Evolutionary conservation across 2,329 filamentous ascomycete species (phyloP), one percentile per base, ranked within the genome.

Genomic region (Diaporthe caulivora): DNA sequence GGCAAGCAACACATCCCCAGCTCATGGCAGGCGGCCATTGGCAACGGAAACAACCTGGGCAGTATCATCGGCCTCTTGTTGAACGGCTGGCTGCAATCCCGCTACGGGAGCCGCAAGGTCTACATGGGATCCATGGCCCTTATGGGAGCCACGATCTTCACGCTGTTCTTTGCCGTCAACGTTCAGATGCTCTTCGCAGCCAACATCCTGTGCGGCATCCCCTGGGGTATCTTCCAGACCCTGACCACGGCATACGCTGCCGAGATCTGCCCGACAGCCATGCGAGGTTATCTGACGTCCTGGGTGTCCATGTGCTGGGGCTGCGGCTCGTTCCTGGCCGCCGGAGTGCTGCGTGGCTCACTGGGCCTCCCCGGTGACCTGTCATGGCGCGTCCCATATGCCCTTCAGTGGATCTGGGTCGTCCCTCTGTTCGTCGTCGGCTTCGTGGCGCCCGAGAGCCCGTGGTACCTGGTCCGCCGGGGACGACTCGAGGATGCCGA

Each of bases 381-480:
- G 82, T 78, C 79, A 3, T 85, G 82, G 72, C 78, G 81, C 8
- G 82, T 76, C 15, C 82, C 83, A 1, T 85, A 81, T 58, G 83
- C 78, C 1, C 57, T 84, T 2, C 82, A 84, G 75, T 86, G 84
- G 84, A 75, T 81, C 1, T 86, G 83, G 81, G 82, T 83, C 0
- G 74, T 83, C 1, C 83, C 83, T 1, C 78, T 86, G 0, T 77
- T 85, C 55, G 73, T 84, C 2, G 44, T 65, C 29, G 1, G 78
- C 88, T 79, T 78, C 7, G 80, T 83, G n/a, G 83, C 84, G 5
- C 84, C 85, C 1, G 85, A 86, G 72, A 84, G 81, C 5, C 85
- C 85, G 1, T 86, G 85, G 83, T 86, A 81, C 79, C 80, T 84
- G 2, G 81, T 86, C 18, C 81, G 84, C 15, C 40, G 79, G 81